Conservation (phyloP, 176 grass and related monocot species). For the Thalia dealbata region DNA sequence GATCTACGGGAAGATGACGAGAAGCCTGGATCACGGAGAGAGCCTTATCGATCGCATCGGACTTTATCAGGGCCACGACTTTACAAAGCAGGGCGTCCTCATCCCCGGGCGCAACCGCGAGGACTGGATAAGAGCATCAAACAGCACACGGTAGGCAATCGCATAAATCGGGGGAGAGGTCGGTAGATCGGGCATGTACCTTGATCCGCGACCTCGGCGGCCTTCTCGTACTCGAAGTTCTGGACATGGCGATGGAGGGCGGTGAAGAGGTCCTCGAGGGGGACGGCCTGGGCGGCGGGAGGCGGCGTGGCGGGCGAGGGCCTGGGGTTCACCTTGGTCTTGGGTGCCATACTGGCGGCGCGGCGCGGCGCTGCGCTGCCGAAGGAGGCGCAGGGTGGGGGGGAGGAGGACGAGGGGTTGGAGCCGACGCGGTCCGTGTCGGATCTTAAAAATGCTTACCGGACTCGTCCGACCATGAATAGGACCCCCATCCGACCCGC, state of each 20-base stretch:
- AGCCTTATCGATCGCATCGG: slow-evolving; percentile 55
- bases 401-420: neutral
- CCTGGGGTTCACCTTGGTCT: slow-evolving; percentile 42
- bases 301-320: slow-evolving; percentile 23
- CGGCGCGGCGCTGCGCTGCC: slow-evolving; percentile 1
- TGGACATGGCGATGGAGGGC: slow-evolving; percentile 53
- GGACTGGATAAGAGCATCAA: slow-evolving; percentile 36
- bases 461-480: neutral
- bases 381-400: neutral
- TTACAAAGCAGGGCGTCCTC: slow-evolving; percentile 93
- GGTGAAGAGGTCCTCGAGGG: slow-evolving; percentile 72
- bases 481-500: neutral
- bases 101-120: slow-evolving; percentile 51
- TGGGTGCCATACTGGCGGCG: slow-evolving; percentile 48
- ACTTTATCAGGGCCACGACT: slow-evolving; percentile 80
- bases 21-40: slow-evolving; percentile 58
- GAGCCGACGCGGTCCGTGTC: neutral
- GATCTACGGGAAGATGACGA: slow-evolving; percentile 54
- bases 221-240: slow-evolving; percentile 33
- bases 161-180: slow-evolving; percentile 2
- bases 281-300: slow-evolving; percentile 25
- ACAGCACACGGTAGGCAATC: neutral
- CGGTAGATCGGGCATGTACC: slow-evolving; percentile 22
- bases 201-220: slow-evolving; percentile 81
- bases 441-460: neutral